Evolutionary conservation across 202 grass and related monocot species (phyloP).

Genomic region (Elaeis oleifera): DNA sequence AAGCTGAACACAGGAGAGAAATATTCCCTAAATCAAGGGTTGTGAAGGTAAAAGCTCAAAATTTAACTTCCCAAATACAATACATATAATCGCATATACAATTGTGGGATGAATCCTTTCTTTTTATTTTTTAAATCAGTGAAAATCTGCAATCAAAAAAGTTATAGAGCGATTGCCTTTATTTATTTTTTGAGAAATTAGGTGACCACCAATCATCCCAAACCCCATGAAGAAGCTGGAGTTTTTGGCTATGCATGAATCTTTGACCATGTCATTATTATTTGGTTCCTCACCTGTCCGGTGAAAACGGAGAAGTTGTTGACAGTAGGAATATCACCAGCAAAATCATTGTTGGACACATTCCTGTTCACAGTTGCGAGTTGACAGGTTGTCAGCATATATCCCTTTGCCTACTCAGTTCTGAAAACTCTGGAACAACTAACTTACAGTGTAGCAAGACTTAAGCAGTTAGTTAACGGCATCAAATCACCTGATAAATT

Average conservation of each 20-base stretch:
- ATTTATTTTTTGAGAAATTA: too few species aligned
- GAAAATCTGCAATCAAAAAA: too few species aligned
- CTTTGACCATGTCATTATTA: background rate
- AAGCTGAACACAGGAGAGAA: slow-evolving; percentile 42
- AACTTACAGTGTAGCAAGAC: slow-evolving; percentile 73
- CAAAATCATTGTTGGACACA: slow-evolving; percentile 85
- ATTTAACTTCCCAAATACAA: too few species aligned
- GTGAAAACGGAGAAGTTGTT: slow-evolving; percentile 50
- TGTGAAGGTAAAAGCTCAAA: slow-evolving; percentile 7
- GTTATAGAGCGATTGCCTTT: too few species aligned
- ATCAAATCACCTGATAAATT: slow-evolving; percentile 81
- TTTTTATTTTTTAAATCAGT: too few species aligned
- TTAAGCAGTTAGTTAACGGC: slow-evolving; percentile 76
- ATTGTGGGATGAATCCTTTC: too few species aligned
- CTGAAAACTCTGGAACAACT: background rate
- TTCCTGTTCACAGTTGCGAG: slow-evolving; percentile 43
- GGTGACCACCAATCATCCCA: too few species aligned
- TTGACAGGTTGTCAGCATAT: background rate
- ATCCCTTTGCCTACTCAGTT: too few species aligned
- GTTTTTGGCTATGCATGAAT: background rate
- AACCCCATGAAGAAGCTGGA: background rate
- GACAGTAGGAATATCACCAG: slow-evolving; percentile 57
- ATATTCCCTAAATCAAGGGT: background rate
- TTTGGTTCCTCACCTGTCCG: slow-evolving; percentile 21
- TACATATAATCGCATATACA: too few species aligned